phyloP scores from a whole-genome alignment of 2,329 filamentous ascomycete species.

The Aureobasidium sp. region DNA sequence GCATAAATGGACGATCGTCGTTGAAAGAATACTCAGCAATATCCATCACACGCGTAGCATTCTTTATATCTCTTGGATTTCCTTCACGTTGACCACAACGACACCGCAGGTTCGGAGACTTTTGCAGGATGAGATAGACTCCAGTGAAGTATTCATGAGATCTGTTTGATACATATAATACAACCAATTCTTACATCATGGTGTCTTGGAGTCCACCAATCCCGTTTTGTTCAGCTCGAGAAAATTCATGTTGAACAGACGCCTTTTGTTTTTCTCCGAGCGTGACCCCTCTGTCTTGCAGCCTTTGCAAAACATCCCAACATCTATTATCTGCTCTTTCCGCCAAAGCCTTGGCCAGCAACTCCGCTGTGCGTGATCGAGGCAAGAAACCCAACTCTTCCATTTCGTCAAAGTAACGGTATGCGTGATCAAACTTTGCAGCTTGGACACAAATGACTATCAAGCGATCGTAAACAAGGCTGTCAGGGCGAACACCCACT shows the following conservation, averaged over 20 bases:
- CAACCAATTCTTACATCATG: not conserved
- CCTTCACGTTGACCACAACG: not conserved
- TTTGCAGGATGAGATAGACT: slow-evolving; percentile 5
- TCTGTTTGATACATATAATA: not conserved
- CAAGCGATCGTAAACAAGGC: slow-evolving; percentile 68
- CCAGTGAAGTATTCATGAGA: not conserved
- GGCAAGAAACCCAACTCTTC: slow-evolving; percentile 33
- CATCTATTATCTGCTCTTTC: slow-evolving; percentile 32
- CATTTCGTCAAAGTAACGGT: slow-evolving; percentile 38
- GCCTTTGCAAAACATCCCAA: slow-evolving; percentile 38
- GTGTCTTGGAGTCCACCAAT: not conserved
- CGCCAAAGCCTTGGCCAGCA: slow-evolving; percentile 31
- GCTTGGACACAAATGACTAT: slow-evolving; percentile 58
- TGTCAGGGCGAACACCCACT: slow-evolving; percentile 59
- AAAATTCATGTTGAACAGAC: not conserved
- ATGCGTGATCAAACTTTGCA: slow-evolving; percentile 32
- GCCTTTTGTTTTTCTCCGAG: not conserved
- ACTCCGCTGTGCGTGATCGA: slow-evolving; percentile 21
- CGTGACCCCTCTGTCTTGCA: slow-evolving; percentile 27
- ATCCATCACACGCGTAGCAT: not conserved
- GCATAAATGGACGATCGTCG: not conserved
- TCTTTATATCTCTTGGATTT: not conserved
- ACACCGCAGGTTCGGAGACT: not conserved
- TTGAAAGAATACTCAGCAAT: not conserved
- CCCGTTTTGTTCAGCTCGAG: too few species aligned